Evolutionary conservation across 305 asterid genomes (phyloP), one percentile per base, ranked within the genome.

Genomic region (Solanum hybrid): DNA sequence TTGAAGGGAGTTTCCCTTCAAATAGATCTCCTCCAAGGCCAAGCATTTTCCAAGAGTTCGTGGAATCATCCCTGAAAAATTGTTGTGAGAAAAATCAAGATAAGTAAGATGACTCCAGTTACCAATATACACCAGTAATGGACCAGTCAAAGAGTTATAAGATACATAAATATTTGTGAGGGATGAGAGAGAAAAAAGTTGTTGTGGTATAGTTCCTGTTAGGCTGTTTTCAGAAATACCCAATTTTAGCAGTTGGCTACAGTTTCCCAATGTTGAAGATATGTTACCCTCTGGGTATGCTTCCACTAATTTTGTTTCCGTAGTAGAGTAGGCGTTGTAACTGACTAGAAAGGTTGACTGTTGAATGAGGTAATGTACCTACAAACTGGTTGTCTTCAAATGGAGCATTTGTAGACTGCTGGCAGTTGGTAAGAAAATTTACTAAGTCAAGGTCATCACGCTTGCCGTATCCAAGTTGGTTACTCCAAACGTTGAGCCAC

Each of bases 261-360:
- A 91, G 77, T 91, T 93, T 31, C 88, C 89, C 37, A 93, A 73
- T 36, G 88, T 87, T 45, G 89, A 29, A 11, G 93, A 92, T 87
- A 90, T 91, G 27, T 60, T 89, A 51, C 93, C 93, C 81, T 86
- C 89, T 17, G 60, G 94, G 94, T 60, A 91, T 91, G 76, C 42
- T 89, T 73, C 95, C 95, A 27, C 32, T 40, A 79, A 92, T 91
- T 22, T 29, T 85, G 40, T 93, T 92, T 17, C 14, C 56, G 9
- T 15, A 51, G 66, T 2, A 51, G 4, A 17, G 78, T 31, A 91
- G 77, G 19, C 73, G 2, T 34, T 6, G 89, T 90, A 92, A 19
- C 72, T 90, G 64, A 27, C 88, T 90, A 27, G 94, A 88, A 85
- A 92, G 45, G 71, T 90, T 93, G 51, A 88, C 89, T 66, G 86